Percentiles rank a stretch among this genome's conserved stretches.
Conservation (phyloP, 2,329 filamentous ascomycete genomes). For the Fusarium sp. region DNA sequence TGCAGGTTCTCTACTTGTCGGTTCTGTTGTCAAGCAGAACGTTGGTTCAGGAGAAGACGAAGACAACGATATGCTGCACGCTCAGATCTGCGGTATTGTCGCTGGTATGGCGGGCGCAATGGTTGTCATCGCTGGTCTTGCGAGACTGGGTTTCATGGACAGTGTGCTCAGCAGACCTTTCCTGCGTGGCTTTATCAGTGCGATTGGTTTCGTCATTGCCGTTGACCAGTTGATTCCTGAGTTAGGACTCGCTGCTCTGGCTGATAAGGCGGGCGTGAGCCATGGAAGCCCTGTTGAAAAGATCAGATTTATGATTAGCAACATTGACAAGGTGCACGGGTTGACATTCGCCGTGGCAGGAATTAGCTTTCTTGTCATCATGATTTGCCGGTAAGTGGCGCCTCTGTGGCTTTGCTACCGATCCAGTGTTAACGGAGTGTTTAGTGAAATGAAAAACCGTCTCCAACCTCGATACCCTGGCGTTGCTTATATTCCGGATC, state of each 20-base stretch:
- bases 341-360: conserved; percentile 83
- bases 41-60: conserved; percentile 76
- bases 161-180: conserved; percentile 95
- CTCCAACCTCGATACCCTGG: conserved; percentile 83
- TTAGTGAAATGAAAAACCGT: conserved; percentile 82
- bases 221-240: conserved; percentile 96
- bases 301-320: conserved; percentile 79
- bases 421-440: conserved; percentile 9
- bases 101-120: conserved; percentile 89
- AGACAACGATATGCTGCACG: conserved; percentile 76
- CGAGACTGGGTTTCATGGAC: conserved; percentile 90
- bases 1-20: conserved; percentile 89
- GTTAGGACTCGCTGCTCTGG: conserved; percentile 78
- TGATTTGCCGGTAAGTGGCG: conserved; percentile 80
- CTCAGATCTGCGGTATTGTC: conserved; percentile 87
- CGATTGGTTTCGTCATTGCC: conserved; percentile 95
- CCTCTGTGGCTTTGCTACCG: not conserved
- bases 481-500: conserved; percentile 91
- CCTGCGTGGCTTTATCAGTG: conserved; percentile 93
- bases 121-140: conserved; percentile 87
- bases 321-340: conserved; percentile 75
- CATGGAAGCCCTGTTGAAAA: conserved; percentile 92
- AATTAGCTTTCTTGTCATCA: conserved; percentile 86
- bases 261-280: conserved; percentile 73
- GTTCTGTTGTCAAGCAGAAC: conserved; percentile 84